Evolutionary conservation across 108 stramenopile species (phyloP), one percentile per base, ranked within the genome.

Genomic region (Seminavis robusta): DNA sequence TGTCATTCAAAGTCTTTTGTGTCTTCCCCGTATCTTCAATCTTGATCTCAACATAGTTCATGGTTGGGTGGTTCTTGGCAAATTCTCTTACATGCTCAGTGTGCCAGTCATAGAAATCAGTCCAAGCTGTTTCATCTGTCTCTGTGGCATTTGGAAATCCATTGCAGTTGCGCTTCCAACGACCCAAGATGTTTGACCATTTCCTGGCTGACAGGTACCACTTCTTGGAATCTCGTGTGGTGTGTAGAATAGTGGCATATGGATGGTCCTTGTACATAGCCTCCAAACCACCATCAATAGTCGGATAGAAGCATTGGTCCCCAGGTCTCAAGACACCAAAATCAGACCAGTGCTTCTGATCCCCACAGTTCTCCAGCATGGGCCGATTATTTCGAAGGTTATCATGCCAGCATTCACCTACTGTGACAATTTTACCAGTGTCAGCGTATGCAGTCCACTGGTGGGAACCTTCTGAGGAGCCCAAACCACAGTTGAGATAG

Each of bases 41-140:
- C 7, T 46, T 3, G 31, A 59, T 19, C 13, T 59, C 58, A 30
- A 59, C n/a, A 23, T 59, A 59, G 28, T 45, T 59, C 58, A 59
- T 19, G 32, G 46, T 26, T 24, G 45, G 58, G 20, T 48, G 47
- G 1, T 20, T n/a, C 4, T 21, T 25, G 26, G 58, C 58, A 47
- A 59, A 59, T 20, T 30, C 32, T 16, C 58, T 25, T 27, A 59
- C 34, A 17, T 47, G 30, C 17, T 59, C 45, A 13, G 47, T 59
- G 24, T 59, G 58, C 23, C 31, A 29, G 27, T 28, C 24, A 47
- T 59, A 59, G 33, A 59, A 59, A 24, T 20, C 39, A 26, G 25
- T 20, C 53, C 53, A 54, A 23, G 40, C 24, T 24, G 55, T 25
- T 19, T 31, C 28, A 2, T 20, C 23, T 21, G 27, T 30, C 19